A percentile compares a stretch with the other conserved stretches of the same genome.
phyloP scores from a whole-genome alignment of 441 rosid species.

The Erysimum cheiri region DNA sequence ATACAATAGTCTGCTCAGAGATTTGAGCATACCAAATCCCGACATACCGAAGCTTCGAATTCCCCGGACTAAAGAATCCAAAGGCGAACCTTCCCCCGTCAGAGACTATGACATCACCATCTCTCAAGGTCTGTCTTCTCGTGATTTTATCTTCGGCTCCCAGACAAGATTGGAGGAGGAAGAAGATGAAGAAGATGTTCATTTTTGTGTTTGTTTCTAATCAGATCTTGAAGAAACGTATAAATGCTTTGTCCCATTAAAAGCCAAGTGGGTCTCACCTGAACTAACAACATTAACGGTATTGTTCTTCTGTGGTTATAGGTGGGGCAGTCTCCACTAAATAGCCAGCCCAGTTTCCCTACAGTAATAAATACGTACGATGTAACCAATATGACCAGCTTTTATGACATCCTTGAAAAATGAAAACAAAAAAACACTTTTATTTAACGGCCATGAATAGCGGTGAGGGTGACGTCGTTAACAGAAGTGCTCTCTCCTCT shows the following conservation, averaged over 20 bases:
- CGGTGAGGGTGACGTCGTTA: slow-evolving; percentile 51
- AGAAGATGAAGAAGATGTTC: slow-evolving; percentile 41
- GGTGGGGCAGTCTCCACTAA: background rate
- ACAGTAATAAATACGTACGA: slow-evolving; percentile 9
- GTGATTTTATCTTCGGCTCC: slow-evolving; percentile 42
- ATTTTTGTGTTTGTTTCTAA: slow-evolving; percentile 27
- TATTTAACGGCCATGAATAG: slow-evolving; percentile 47
- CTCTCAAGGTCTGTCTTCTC: slow-evolving; percentile 46
- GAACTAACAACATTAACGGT: slow-evolving; percentile 38
- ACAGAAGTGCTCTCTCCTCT: slow-evolving; percentile 39
- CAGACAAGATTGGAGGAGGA: slow-evolving; percentile 28
- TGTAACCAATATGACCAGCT: background rate
- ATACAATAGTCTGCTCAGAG: slow-evolving; percentile 49
- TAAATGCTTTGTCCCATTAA: slow-evolving; percentile 21
- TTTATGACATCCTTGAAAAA: background rate
- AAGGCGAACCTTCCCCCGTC: slow-evolving; percentile 44
- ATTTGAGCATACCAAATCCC: slow-evolving; percentile 67
- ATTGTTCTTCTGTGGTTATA: background rate
- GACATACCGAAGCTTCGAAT: slow-evolving; percentile 52
- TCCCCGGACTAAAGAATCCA: slow-evolving; percentile 56
- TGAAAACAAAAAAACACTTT: background rate
- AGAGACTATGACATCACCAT: slow-evolving; percentile 61
- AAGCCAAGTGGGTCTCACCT: slow-evolving; percentile 30
- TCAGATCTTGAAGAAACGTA: slow-evolving; percentile 27
- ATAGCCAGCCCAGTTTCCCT: background rate